phyloP scores from a whole-genome alignment of 495 filamentous ascomycete species.

The Thozetella sp. region DNA sequence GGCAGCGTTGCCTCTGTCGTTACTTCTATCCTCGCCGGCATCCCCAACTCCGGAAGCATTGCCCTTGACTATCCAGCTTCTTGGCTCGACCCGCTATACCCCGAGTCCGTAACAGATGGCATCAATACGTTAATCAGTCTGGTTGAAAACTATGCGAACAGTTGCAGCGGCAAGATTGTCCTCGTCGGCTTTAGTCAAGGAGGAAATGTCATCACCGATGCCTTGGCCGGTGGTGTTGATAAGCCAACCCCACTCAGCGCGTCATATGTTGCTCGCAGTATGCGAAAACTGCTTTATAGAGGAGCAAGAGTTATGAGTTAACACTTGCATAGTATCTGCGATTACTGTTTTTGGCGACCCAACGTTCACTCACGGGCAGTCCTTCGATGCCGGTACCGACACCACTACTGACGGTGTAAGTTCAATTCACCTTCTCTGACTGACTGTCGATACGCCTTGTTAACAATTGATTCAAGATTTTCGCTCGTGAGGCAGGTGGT shows the following conservation, averaged over 20 bases:
- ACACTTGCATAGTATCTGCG: conserved; percentile 2
- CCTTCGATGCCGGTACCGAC: conserved; percentile 9
- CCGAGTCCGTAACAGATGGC: conserved; percentile 5
- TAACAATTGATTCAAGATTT: too few relatives aligned
- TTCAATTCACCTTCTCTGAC: background rate
- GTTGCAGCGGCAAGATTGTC: conserved; percentile 8
- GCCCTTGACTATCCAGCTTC: conserved; percentile 14
- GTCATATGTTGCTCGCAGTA: background rate
- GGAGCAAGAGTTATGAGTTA: background rate
- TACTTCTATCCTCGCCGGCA: background rate
- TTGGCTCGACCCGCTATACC: conserved; percentile 7
- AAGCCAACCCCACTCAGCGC: conserved; percentile 6
- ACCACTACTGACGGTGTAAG: background rate
- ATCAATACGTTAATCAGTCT: conserved; percentile 9
- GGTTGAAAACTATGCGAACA: conserved; percentile 2
- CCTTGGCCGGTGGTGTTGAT: conserved; percentile 9
- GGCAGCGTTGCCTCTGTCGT: conserved; percentile 7
- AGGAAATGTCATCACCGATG: conserved; percentile 14
- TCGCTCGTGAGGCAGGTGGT: conserved; percentile 7
- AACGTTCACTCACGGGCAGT: conserved; percentile 10
- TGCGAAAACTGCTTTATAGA: too few relatives aligned
- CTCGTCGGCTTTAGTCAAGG: conserved; percentile 12
- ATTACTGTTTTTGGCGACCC: conserved; percentile 12
- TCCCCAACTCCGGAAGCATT: conserved; percentile 10
- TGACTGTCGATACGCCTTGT: background rate